A percentile compares a stretch with the other conserved stretches of the same genome.
These are phyloP conservation scores for Neoboletus brunneissimus DNA, from an alignment of 768 basidiomycete species.

Conservation along the genomic window DNA sequence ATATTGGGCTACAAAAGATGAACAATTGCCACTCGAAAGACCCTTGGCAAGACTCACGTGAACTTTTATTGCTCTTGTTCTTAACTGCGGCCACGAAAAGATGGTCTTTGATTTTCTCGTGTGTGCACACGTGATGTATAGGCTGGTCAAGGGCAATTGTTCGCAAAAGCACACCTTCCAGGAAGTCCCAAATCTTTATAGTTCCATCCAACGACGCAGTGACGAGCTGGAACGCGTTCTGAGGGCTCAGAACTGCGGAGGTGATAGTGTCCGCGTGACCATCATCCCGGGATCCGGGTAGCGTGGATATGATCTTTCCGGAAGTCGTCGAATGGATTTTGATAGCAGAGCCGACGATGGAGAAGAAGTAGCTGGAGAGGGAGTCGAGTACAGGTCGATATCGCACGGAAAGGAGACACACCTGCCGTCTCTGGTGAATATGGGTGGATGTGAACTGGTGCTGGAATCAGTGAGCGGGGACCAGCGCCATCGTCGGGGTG, in stretches of 20 bases:
- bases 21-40: no score
- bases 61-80: no score
- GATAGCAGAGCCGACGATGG: slow-evolving; percentile 74
- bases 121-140: slow-evolving; percentile 69
- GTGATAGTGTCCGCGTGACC: slow-evolving; percentile 58
- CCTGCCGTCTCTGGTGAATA: slow-evolving; percentile 91
- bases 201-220: slow-evolving; percentile 83
- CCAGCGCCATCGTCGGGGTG: slow-evolving; percentile 51
- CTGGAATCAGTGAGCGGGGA: slow-evolving; percentile 65
- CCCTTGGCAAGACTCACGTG: no score
- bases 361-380: slow-evolving; percentile 77
- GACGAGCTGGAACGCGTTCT: slow-evolving; percentile 87
- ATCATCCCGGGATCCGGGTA: slow-evolving; percentile 52
- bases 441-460: slow-evolving; percentile 60
- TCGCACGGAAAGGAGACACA: slow-evolving; percentile 32
- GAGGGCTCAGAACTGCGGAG: slow-evolving; percentile 71
- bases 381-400: slow-evolving; percentile 14
- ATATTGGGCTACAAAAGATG: no score
- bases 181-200: slow-evolving; percentile 89
- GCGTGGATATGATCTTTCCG: slow-evolving; percentile 77
- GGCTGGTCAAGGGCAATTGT: slow-evolving; percentile 69
- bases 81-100: slow-evolving; percentile 69
- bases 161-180: slow-evolving; percentile 77
- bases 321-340: slow-evolving; percentile 82
- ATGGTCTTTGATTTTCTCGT: slow-evolving; percentile 62